Evolutionary conservation across 192 early-diverging fungal species (phyloP).

Genomic region (Powellomyces hirtus): DNA sequence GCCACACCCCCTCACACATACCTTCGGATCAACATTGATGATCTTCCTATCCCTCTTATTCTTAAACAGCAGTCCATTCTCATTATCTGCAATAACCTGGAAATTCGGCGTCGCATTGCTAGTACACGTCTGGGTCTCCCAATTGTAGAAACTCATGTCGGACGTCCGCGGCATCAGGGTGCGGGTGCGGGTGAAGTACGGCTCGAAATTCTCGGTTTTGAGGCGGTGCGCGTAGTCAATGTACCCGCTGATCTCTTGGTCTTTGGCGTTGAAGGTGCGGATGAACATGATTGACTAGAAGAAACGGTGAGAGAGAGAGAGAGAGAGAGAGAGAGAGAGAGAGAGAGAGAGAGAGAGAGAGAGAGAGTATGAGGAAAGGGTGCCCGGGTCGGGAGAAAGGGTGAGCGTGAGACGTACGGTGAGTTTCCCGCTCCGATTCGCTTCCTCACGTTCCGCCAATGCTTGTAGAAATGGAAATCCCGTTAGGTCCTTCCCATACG

Average conservation of each 20-base stretch:
- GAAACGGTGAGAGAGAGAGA: too few species aligned
- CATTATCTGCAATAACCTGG: slow-evolving; percentile 67
- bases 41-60: slow-evolving; percentile 67
- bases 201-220: slow-evolving; percentile 63
- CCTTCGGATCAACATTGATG: slow-evolving; percentile 64
- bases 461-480: slow-evolving; percentile 55
- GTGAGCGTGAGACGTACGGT: slow-evolving; percentile 42
- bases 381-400: too few species aligned
- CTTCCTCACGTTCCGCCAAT: slow-evolving; percentile 62
- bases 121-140: slow-evolving; percentile 67
- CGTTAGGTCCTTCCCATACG: slow-evolving; percentile 51
- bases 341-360: too few species aligned
- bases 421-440: slow-evolving; percentile 60
- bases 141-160: slow-evolving; percentile 67
- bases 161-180: slow-evolving; percentile 48
- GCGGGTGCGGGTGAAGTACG: slow-evolving; percentile 49
- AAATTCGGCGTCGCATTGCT: slow-evolving; percentile 63
- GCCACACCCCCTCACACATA: slow-evolving; percentile 5
- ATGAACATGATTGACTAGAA: slow-evolving; percentile 63
- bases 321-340: too few species aligned
- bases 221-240: slow-evolving; percentile 65
- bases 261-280: slow-evolving; percentile 51
- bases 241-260: slow-evolving; percentile 60
- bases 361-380: too few species aligned
- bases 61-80: slow-evolving; percentile 63